Evolutionary conservation across 495 filamentous ascomycete species (phyloP), one percentile per base, ranked within the genome.

Genomic region (Podospora australis): DNA sequence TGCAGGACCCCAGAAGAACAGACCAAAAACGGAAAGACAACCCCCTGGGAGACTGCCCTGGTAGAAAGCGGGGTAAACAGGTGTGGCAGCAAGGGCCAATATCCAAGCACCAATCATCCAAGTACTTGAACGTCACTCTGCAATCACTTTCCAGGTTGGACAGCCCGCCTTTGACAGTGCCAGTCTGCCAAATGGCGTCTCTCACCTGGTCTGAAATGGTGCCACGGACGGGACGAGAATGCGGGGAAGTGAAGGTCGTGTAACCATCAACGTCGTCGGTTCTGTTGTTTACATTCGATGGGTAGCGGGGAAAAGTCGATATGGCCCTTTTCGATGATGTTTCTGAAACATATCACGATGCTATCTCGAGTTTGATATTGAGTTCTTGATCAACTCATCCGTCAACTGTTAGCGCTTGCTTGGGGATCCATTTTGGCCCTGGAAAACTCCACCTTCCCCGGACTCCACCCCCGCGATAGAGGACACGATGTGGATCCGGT

Each of bases 61-160:
- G 25, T 55, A 14, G 48, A 53, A 55, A 59, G 63, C 63, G 63
- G 63, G 63, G 63, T 65, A 66, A 56, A 20, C 17, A 7, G 34
- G 16, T 46, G 52, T 48, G 48, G 49, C 47, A 59, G 50, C n/a
- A n/a, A n/a, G n/a, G n/a, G n/a, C n/a, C 40, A 52, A 57, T 46
- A 49, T 48, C 25, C 60, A 53, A 54, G 52, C 54, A 48, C 60
- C 63, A 66, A 62, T 66, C 63, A 66, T 30, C 19, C 20, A 10
- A 17, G 38, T 11, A 39, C 23, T 32, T 44, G 52, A 28, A 64
- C 60, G 60, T 66, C 63, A 66, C 41, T 44, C 38, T 50, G 44
- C 49, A 35, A 3, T 58, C 53, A 60, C 39, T 43, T 16, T 10
- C n/a, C n/a, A n/a, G n/a, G n/a, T n/a, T n/a, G n/a, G n/a, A n/a